These are phyloP conservation scores for Hyaloscypha hepaticicola DNA, from an alignment of 495 filamentous ascomycete species.

Conservation along the genomic window DNA sequence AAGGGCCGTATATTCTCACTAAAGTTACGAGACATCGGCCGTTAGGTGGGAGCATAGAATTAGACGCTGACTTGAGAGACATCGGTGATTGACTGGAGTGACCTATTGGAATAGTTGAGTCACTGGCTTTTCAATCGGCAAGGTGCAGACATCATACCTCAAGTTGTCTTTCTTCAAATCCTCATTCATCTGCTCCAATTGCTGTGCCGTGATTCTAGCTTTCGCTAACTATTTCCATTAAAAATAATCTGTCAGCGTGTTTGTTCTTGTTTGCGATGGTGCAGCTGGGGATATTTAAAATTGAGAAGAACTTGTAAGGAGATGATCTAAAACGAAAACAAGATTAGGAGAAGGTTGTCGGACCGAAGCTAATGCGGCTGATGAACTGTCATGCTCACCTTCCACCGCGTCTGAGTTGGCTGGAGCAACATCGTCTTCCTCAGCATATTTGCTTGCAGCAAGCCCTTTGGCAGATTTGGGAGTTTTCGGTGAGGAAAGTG, in stretches of 20 bases:
- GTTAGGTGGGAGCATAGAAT: neutral
- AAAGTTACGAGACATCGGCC: neutral
- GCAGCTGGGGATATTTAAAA: neutral
- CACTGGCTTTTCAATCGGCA: neutral
- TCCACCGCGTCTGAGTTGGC: conserved; percentile 40
- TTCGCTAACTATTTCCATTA: conserved; percentile 46
- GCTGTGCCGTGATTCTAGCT: conserved; percentile 43
- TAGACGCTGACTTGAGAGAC: conserved; percentile 4
- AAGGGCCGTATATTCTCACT: neutral
- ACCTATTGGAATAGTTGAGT: conserved; percentile 14
- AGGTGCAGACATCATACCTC: conserved; percentile 20
- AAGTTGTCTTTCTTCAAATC: conserved; percentile 48
- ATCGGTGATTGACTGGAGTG: conserved; percentile 27
- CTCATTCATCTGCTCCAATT: conserved; percentile 46
- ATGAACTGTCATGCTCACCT: conserved; percentile 57
- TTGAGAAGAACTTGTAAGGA: neutral
- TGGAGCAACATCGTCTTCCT: conserved; percentile 26
- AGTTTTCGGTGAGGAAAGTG: conserved; percentile 19
- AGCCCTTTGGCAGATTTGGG: conserved; percentile 35
- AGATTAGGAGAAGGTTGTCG: conserved; percentile 44
- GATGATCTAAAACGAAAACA: conserved; percentile 12
- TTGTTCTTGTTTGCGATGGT: neutral
- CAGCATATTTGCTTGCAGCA: conserved; percentile 46
- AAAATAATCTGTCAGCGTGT: conserved; percentile 17
- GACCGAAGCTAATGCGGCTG: conserved; percentile 57